Conservation (phyloP, 257 asterid species). For the Solanum gracilifrons region DNA sequence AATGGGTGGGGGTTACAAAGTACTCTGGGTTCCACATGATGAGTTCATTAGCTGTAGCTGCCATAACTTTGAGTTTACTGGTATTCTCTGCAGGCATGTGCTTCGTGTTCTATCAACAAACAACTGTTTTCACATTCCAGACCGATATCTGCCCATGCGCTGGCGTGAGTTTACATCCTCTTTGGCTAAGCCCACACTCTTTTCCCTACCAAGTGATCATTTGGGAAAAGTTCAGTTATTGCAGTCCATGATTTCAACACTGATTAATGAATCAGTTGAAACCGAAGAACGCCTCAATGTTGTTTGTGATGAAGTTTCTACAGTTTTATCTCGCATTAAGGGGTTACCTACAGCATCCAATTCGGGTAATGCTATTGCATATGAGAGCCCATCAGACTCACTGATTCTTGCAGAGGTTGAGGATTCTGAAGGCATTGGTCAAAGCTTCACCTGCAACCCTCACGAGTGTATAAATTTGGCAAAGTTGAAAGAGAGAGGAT, state of each 20-base stretch:
- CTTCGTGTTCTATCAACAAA: conserved; percentile 89
- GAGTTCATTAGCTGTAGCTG: conserved; percentile 87
- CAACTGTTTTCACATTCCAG: conserved; percentile 92
- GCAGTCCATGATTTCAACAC: conserved; percentile 68
- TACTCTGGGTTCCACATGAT: conserved; percentile 80
- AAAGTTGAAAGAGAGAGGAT: conserved; percentile 31
- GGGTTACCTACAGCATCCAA: conserved; percentile 47
- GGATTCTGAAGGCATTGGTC: conserved; percentile 42
- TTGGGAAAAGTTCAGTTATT: conserved; percentile 55
- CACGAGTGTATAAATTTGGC: conserved; percentile 12
- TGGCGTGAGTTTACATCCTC: conserved; percentile 63
- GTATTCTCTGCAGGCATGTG: conserved; percentile 85
- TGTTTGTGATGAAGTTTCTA: conserved; percentile 64
- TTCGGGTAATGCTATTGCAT: conserved; percentile 20
- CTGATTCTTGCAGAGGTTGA: conserved; percentile 41
- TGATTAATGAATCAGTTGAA: conserved; percentile 63
- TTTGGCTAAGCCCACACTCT: conserved; percentile 22
- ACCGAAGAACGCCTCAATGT: conserved; percentile 67
- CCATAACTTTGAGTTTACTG: conserved; percentile 86
- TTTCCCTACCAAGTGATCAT: conserved; percentile 37
- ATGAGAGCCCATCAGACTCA: conserved; percentile 38
- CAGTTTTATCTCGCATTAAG: conserved; percentile 54
- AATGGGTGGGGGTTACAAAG: conserved; percentile 81
- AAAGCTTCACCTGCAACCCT: conserved; percentile 18
- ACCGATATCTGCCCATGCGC: conserved; percentile 57